Evolutionary conservation across 306 rosid genomes (phyloP).

Genomic region (Lathyrus aphaca): DNA sequence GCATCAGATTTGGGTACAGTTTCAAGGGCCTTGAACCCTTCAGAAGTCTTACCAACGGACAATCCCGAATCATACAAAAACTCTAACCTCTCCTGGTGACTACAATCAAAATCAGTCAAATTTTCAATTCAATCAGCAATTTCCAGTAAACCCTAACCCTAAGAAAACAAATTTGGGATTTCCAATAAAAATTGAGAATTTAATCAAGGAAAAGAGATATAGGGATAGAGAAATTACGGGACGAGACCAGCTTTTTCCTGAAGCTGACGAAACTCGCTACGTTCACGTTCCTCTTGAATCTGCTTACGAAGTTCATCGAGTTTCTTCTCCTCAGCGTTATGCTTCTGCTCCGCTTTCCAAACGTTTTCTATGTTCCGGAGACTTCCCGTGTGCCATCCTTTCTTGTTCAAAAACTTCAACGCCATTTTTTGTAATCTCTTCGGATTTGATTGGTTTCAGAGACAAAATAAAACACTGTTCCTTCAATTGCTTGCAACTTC

Average conservation of each 20-base stretch:
- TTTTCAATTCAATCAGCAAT: not conserved
- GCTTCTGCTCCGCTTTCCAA: constrained; percentile 99
- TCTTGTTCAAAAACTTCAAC: constrained; percentile 91
- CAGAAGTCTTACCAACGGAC: constrained; percentile 77
- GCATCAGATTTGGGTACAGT: constrained; percentile 59
- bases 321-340: constrained; percentile 82
- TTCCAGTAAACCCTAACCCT: constrained; percentile 3
- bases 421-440: constrained; percentile 54
- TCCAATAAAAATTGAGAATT: not conserved
- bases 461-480: not conserved
- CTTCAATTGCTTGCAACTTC: not conserved
- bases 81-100: constrained; percentile 89
- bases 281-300: constrained; percentile 84
- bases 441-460: not conserved
- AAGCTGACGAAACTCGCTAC: constrained; percentile 86
- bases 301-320: constrained; percentile 93
- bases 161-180: not conserved
- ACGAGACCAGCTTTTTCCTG: constrained; percentile 95
- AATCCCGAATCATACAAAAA: constrained; percentile 90
- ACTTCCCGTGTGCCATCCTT: constrained; percentile 99
- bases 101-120: constrained; percentile 43
- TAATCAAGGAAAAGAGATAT: not conserved
- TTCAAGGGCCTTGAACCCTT: constrained; percentile 78
- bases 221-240: constrained; percentile 55
- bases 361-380: constrained; percentile 92